A percentile compares a stretch with the other conserved stretches of the same genome.
These are phyloP conservation scores for Viola pubescens DNA, from an alignment of 441 rosid species.

Conservation along the genomic window DNA sequence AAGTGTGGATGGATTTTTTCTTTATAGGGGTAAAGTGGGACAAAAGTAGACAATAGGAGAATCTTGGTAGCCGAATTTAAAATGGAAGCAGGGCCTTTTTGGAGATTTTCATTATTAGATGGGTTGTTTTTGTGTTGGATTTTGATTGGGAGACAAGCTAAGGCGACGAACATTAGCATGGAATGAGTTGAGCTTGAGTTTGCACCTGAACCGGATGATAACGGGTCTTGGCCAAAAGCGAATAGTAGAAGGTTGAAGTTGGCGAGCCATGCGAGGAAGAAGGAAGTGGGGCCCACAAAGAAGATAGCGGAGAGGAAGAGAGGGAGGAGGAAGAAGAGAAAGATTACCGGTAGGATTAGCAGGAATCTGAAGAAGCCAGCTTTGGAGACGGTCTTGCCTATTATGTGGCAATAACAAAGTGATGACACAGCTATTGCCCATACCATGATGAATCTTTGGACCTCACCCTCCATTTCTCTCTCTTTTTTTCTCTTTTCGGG, in stretches of 20 bases:
- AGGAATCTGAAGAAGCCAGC: slow-evolving; percentile 33
- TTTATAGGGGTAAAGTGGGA: not conserved
- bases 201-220: slow-evolving; percentile 2
- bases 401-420: slow-evolving; percentile 34
- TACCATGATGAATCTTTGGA: slow-evolving; percentile 33
- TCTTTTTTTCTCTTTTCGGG: not conserved
- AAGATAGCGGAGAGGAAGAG: slow-evolving; percentile 27
- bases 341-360: slow-evolving; percentile 34
- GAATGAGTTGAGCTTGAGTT: not conserved
- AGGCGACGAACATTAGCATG: not conserved
- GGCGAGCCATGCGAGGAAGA: slow-evolving; percentile 46
- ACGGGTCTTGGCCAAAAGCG: slow-evolving; percentile 38
- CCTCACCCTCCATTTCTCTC: slow-evolving; percentile 23
- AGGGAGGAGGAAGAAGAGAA: slow-evolving; percentile 38
- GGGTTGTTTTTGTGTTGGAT: not conserved
- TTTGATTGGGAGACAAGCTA: slow-evolving; percentile 15
- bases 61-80: not conserved
- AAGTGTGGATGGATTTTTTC: not conserved
- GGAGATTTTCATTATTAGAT: not conserved
- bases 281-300: slow-evolving; percentile 25
- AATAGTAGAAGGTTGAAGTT: slow-evolving; percentile 52
- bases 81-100: not conserved
- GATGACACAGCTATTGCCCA: slow-evolving; percentile 30
- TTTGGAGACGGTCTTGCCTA: slow-evolving; percentile 26
- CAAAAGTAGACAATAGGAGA: not conserved